Conservation (phyloP, 345 rosid genomes). For the Citrus australasica region DNA sequence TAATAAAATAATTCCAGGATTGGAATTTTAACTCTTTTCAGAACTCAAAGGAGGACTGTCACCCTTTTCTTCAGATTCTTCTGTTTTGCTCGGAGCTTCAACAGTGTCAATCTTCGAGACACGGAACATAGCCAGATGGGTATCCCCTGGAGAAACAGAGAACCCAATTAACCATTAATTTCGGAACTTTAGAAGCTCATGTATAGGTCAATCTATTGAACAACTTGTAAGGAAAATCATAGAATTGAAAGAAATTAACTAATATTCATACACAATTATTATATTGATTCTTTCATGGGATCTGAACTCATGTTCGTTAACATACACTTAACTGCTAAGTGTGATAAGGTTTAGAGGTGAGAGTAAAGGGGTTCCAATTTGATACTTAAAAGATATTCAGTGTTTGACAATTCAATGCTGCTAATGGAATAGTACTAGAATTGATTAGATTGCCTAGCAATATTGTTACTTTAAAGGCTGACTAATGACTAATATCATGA, state of each 20-base stretch:
- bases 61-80: slow-evolving; percentile 29
- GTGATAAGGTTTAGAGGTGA: not conserved
- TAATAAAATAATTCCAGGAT: not conserved
- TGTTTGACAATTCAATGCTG: not conserved
- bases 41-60: slow-evolving; percentile 14
- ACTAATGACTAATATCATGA: not conserved
- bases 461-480: too few species aligned
- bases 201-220: not conserved
- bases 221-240: not conserved
- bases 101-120: slow-evolving; percentile 53
- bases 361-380: not conserved
- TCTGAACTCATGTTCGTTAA: not conserved
- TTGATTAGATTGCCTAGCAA: too few species aligned
- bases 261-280: not conserved
- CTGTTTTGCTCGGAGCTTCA: slow-evolving; percentile 26
- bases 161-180: not conserved
- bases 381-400: not conserved
- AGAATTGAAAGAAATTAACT: not conserved
- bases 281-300: not conserved
- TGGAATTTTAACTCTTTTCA: slow-evolving; percentile 15
- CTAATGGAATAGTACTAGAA: not conserved
- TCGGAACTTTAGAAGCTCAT: not conserved
- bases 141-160: slow-evolving; percentile 47
- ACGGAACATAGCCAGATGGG: slow-evolving; percentile 68
- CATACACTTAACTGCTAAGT: not conserved